These are phyloP conservation scores for Eucalyptus cloeziana DNA, from an alignment of 345 rosid species.

Conservation along the genomic window DNA sequence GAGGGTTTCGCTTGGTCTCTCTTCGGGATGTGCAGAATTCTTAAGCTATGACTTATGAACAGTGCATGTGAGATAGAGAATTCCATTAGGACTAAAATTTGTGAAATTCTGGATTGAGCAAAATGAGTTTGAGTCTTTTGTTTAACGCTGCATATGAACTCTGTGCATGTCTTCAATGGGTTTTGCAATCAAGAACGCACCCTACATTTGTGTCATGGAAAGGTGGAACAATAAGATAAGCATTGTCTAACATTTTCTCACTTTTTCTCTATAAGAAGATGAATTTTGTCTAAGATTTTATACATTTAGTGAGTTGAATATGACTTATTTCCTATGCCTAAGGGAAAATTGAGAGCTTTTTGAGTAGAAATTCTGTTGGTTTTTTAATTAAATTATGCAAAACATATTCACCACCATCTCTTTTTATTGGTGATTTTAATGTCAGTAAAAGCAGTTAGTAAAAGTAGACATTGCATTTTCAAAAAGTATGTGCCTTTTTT, in stretches of 20 bases:
- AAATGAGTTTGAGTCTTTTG: not conserved
- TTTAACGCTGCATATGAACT: too few relatives aligned
- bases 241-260: not conserved
- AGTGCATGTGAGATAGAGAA: not conserved
- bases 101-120: not conserved
- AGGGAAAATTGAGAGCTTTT: not conserved
- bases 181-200: conserved; percentile 61
- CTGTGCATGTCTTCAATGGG: conserved; percentile 9
- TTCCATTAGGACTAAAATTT: too few relatives aligned
- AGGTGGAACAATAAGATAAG: conserved; percentile 64
- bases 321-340: not conserved
- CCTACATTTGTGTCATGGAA: conserved; percentile 59
- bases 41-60: not conserved
- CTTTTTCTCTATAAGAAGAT: not conserved
- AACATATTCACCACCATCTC: too few relatives aligned
- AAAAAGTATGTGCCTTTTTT: too few relatives aligned
- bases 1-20: too few relatives aligned
- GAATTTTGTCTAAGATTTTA: not conserved
- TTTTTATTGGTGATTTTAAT: too few relatives aligned
- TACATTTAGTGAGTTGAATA: not conserved
- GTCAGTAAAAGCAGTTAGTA: too few relatives aligned
- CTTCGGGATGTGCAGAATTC: not conserved
- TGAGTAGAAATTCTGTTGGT: too few relatives aligned
- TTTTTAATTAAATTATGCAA: too few relatives aligned
- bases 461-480: too few relatives aligned